Evolutionary conservation across 2,329 filamentous ascomycete species (phyloP), one percentile per base, ranked within the genome.

Genomic region (Exserohilum turcica): DNA sequence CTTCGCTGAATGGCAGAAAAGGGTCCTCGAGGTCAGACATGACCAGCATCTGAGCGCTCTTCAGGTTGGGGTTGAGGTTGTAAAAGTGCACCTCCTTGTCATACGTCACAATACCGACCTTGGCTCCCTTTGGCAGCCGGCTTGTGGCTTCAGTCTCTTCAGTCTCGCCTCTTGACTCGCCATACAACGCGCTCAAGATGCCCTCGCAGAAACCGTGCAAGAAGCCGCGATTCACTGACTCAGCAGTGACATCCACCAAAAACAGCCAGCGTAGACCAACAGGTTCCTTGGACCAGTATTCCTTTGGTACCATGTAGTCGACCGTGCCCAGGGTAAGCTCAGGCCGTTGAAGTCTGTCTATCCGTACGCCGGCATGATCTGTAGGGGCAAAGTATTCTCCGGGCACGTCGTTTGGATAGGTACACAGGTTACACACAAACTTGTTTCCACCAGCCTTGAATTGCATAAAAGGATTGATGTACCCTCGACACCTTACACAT

Each of bases 391-490:
- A 99, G 76, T 99, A 99, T 71, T 97, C 93, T 1, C 90, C 78
- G 0, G 91, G 81, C 0, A 95, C 95, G 69, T 99, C 94, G 72
- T 97, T 99, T 43, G 94, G 92, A 73, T 97, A 96, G 18, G 90
- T 94, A 78, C 94, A 99, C 77, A 99, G 90, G 71, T 99, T 99
- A 79, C 94, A 99, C 46, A 96, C 91, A 73, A 96, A 95, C 73
- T 96, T 96, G 78, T 93, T 96, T 52, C 94, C 94, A 32, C 93
- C 93, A 13, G 89, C 88, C 54, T 89, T 85, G 82, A 99, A 99
- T 71, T 92, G 90, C 94, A 99, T 97, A 73, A 99, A 99, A 1
- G 94, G 94, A 71, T 99, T 99, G 78, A 99, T 95, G 77, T 99
- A 99, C 12, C 93, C 89, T 71, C 94, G 85, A 79, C 94, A 99